These are phyloP conservation scores for Kurtzmaniella quercitrusa DNA, from an alignment of 1,139 yeast genomes.

Conservation along the genomic window DNA sequence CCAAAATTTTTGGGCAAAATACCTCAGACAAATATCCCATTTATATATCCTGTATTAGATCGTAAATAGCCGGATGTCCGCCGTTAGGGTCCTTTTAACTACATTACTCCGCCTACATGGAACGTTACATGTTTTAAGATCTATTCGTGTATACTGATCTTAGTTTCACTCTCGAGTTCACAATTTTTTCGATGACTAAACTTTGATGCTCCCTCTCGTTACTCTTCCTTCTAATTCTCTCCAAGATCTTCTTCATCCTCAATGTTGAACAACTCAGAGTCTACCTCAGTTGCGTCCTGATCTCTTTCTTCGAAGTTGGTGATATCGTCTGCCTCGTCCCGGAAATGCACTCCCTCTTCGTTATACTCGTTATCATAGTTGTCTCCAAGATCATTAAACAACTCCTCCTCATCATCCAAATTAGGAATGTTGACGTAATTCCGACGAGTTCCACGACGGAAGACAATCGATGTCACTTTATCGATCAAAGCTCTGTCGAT, in stretches of 20 bases:
- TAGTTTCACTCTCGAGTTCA: neutral
- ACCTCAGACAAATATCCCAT: too few relatives aligned
- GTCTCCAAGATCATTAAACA: slow-evolving; percentile 46
- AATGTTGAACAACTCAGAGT: slow-evolving; percentile 34
- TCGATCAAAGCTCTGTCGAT: slow-evolving; percentile 34
- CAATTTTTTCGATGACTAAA: too few relatives aligned
- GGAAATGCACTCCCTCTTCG: slow-evolving; percentile 20
- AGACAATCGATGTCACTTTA: slow-evolving; percentile 29
- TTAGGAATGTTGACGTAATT: slow-evolving; percentile 43
- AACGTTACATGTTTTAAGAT: too few relatives aligned
- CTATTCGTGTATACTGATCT: too few relatives aligned
- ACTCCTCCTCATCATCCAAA: slow-evolving; percentile 44
- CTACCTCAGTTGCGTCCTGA: slow-evolving; percentile 15
- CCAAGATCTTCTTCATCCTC: slow-evolving; percentile 22
- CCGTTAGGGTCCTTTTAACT: too few relatives aligned
- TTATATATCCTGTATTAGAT: too few relatives aligned
- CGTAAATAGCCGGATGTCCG: too few relatives aligned
- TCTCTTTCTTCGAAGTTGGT: slow-evolving; percentile 8
- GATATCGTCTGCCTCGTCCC: slow-evolving; percentile 10
- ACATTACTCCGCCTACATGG: too few relatives aligned
- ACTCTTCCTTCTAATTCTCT: neutral
- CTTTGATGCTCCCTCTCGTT: neutral
- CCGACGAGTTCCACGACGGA: slow-evolving; percentile 38
- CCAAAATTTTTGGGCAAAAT: too few relatives aligned
- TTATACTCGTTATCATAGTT: slow-evolving; percentile 47